Conservation (phyloP, 2,329 filamentous ascomycete species). For the Fusarium siculi region DNA sequence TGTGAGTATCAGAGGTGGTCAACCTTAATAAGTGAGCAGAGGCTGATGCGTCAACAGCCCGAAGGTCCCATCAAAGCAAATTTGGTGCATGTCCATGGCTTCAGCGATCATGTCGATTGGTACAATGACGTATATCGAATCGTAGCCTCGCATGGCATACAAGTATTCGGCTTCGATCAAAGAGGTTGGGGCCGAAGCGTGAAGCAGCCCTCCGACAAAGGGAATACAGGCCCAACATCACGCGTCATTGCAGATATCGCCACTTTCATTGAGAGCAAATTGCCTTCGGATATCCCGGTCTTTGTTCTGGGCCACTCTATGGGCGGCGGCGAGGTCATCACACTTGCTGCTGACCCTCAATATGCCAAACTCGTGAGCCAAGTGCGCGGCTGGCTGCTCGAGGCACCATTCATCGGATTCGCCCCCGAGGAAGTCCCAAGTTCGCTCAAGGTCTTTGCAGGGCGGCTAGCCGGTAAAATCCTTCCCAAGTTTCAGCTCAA, state of each 20-base stretch:
- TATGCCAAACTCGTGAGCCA: slow-evolving; percentile 66
- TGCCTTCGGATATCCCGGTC: slow-evolving; percentile 67
- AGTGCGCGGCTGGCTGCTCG: slow-evolving; percentile 79
- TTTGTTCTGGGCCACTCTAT: slow-evolving; percentile 94
- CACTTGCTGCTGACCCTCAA: slow-evolving; percentile 61
- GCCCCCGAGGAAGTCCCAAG: slow-evolving; percentile 72
- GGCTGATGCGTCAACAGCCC: slow-evolving; percentile 55
- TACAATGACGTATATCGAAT: slow-evolving; percentile 80
- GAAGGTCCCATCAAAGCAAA: slow-evolving; percentile 71
- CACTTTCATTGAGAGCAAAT: slow-evolving; percentile 73
- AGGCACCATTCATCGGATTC: slow-evolving; percentile 83
- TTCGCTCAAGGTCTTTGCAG: slow-evolving; percentile 69
- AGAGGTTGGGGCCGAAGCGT: slow-evolving; percentile 87
- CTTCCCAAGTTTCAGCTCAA: slow-evolving; percentile 75
- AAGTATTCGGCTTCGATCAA: slow-evolving; percentile 84
- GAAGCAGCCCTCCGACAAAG: slow-evolving; percentile 68
- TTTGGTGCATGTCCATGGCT: slow-evolving; percentile 87
- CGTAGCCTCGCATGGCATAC: slow-evolving; percentile 77
- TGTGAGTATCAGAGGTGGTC: slow-evolving; percentile 52
- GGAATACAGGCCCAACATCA: slow-evolving; percentile 78
- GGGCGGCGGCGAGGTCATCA: slow-evolving; percentile 83
- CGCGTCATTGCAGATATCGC: slow-evolving; percentile 82
- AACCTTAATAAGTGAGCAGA: background rate
- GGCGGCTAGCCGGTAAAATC: slow-evolving; percentile 73
- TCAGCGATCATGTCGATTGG: slow-evolving; percentile 84